phyloP scores from a whole-genome alignment of 139 green algal genomes.

The Tetraselmis chui region DNA sequence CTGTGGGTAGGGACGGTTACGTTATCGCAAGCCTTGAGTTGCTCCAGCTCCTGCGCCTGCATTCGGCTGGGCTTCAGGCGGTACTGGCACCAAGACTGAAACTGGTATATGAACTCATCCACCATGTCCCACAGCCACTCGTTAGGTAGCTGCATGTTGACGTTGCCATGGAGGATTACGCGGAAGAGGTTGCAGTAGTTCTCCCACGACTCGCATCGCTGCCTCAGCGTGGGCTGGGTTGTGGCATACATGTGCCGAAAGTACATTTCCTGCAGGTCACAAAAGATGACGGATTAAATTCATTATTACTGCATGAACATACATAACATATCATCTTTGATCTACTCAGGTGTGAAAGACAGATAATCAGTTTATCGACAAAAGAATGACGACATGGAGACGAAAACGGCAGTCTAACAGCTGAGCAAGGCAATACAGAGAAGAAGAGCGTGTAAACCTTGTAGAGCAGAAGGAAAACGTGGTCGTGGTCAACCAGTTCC shows the following conservation, averaged over 20 bases:
- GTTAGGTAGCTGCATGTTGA: slow-evolving; percentile 98
- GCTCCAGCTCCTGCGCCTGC: slow-evolving; percentile 34
- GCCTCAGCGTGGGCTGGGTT: slow-evolving; percentile 63
- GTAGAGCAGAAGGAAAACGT: slow-evolving; percentile 98
- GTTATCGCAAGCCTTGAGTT: slow-evolving; percentile 61
- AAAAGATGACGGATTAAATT: no score
- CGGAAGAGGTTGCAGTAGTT: slow-evolving; percentile 91
- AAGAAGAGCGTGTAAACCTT: no score
- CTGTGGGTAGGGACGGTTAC: no score
- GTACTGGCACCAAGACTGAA: slow-evolving; percentile 86
- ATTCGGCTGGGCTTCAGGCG: slow-evolving; percentile 48
- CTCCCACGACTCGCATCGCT: slow-evolving; percentile 82
- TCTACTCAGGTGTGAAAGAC: no score
- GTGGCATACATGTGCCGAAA: slow-evolving; percentile 90
- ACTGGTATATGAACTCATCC: slow-evolving; percentile 99
- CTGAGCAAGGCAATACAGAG: no score
- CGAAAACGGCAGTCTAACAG: no score
- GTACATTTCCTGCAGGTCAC: slow-evolving; percentile 93
- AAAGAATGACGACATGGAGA: no score
- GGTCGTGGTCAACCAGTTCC: slow-evolving; percentile 88
- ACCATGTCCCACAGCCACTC: slow-evolving; percentile 99
- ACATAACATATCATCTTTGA: no score
- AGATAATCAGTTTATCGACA: no score
- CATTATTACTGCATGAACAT: no score
- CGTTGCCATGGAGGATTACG: slow-evolving; percentile 81